A percentile compares a stretch with the other conserved stretches of the same genome.
These are phyloP conservation scores for Lichtheimia hyalospora DNA, from an alignment of 371 early-diverging fungal genomes.

Conservation along the genomic window DNA sequence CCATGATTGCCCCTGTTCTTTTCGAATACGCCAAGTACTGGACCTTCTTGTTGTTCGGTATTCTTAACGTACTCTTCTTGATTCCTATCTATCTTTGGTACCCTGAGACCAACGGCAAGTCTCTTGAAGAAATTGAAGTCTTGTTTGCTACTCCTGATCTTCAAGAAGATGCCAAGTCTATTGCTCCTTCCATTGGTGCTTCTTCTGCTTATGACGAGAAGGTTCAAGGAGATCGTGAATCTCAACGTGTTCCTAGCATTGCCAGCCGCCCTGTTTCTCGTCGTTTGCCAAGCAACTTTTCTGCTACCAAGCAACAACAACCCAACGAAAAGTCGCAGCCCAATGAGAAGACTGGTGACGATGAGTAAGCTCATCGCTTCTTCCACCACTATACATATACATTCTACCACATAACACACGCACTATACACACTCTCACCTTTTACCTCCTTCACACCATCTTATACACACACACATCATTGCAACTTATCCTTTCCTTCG, in stretches of 20 bases:
- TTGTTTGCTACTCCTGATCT: constrained; percentile 39
- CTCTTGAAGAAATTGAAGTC: constrained; percentile 58
- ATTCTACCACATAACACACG: neutral
- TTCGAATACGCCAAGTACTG: constrained; percentile 40
- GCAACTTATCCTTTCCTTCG: neutral
- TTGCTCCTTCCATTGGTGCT: constrained; percentile 25
- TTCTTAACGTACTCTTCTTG: constrained; percentile 32
- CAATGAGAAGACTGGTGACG: too few species aligned
- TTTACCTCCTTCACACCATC: too few species aligned
- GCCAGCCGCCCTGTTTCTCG: constrained; percentile 44
- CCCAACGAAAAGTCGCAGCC: too few species aligned
- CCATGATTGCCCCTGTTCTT: constrained; percentile 44
- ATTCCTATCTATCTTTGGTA: constrained; percentile 35
- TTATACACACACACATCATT: too few species aligned
- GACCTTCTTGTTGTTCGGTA: constrained; percentile 52
- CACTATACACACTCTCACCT: neutral
- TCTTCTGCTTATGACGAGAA: constrained; percentile 37
- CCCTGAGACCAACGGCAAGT: constrained; percentile 58
- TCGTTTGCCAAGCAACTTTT: constrained; percentile 43
- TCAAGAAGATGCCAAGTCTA: constrained; percentile 32
- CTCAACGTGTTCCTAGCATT: constrained; percentile 29
- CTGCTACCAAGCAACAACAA: constrained; percentile 23
- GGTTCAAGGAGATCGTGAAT: constrained; percentile 28
- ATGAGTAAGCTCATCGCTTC: neutral
- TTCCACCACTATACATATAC: neutral